Evolutionary conservation across 805 yeast genomes (phyloP), one percentile per base, ranked within the genome.

Genomic region (Ogataea corticis): DNA sequence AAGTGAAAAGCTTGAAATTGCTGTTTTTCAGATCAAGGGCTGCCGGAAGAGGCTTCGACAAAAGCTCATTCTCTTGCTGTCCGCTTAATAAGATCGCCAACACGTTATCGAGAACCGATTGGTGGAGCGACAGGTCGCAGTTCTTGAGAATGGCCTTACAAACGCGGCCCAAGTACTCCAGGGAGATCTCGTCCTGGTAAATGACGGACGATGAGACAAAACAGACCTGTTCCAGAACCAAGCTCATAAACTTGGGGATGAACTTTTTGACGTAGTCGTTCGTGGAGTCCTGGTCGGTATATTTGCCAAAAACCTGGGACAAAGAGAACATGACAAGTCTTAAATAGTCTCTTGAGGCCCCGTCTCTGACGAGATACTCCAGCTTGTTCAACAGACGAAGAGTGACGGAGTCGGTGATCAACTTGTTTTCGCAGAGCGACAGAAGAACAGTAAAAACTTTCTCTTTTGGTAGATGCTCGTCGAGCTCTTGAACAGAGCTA

Each of bases 331-430:
- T 49, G 3, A 72, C 48, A 18, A 56, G 45, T 31, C 63, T 59
- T 14, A 65, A 27, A 44, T 61, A 59, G 11, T 37, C 33, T 25
- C 35, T 41, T 2, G 59, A 43, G 17, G 48, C 57, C 7, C 38
- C 5, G 27, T 36, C 40, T 4, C 34, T 29, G 15, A 56, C 36
- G 6, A 59, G 34, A 12, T 25, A 21, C 17, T 62, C 56, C 21
- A 72, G 51, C 49, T 68, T 75, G 53, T 70, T 73, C 49, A 76
- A 60, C 30, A 75, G 57, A 44, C 82, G 59, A 7, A 77, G 65
- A 2, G 73, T 58, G 27, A 76, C 56, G 4, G 71, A 62, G 52
- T 76, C 80, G 47, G 76, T 63, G 27, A 77, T 60, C 37, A 70
- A 69, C 44, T 67, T 67, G 44, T 67, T 72, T 31, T 70, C 69